Evolutionary conservation across 805 yeast genomes (phyloP).

Genomic region (Wickerhamiella sorbophila): DNA sequence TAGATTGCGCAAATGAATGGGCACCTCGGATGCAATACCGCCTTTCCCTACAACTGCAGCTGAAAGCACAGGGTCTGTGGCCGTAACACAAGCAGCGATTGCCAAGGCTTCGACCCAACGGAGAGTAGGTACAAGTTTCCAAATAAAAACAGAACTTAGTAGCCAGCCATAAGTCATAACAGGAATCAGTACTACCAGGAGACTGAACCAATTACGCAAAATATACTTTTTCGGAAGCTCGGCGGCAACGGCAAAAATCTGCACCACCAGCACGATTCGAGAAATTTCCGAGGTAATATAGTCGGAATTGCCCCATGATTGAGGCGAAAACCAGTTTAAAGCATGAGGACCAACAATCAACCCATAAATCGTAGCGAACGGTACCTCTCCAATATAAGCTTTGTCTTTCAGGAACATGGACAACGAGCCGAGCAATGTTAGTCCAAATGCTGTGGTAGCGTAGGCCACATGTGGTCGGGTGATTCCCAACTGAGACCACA

Average conservation of each 20-base stretch:
- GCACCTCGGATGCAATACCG: constrained; percentile 77
- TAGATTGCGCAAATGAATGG: constrained; percentile 79
- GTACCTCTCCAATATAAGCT: constrained; percentile 80
- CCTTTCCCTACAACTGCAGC: constrained; percentile 94
- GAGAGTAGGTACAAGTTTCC: constrained; percentile 61
- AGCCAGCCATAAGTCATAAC: constrained; percentile 90
- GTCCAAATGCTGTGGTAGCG: constrained; percentile 73
- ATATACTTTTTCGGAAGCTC: constrained; percentile 83
- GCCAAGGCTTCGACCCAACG: constrained; percentile 57
- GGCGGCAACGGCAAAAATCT: constrained; percentile 88
- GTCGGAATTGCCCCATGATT: constrained; percentile 76
- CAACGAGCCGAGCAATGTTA: constrained; percentile 63
- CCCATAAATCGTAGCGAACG: constrained; percentile 76
- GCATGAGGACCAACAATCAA: constrained; percentile 81
- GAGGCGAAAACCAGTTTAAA: constrained; percentile 69
- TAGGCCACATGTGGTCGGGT: constrained; percentile 73
- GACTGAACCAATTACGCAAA: constrained; percentile 71
- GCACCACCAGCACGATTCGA: constrained; percentile 69
- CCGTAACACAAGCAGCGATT: constrained; percentile 80
- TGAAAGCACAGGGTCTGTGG: constrained; percentile 90
- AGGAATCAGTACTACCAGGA: constrained; percentile 58
- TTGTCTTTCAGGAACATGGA: constrained; percentile 74
- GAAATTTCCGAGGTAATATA: constrained; percentile 70
- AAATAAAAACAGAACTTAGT: constrained; percentile 62
- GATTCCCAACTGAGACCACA: constrained; percentile 24